Evolutionary conservation across 306 rosid genomes (phyloP), one percentile per base, ranked within the genome.

Genomic region (Parietaria judaica): DNA sequence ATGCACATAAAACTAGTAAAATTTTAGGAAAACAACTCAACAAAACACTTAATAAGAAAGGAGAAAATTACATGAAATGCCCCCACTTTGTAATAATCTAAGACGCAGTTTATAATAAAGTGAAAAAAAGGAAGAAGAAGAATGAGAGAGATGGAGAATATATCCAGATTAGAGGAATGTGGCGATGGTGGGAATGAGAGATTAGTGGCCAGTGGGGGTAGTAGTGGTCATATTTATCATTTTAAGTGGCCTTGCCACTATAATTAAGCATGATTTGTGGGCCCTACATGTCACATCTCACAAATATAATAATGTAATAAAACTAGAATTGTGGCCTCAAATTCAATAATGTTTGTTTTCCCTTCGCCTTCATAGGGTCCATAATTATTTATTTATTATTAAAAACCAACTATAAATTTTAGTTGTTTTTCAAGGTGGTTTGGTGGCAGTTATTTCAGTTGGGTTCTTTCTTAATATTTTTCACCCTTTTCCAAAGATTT

Each of bases 241-340:
- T n/a, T 61, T 60, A 49, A 62, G 66, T 62, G 66, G 66, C 55
- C 41, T 47, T 62, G 13, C 44, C 66, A 62, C 66, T 49, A 62
- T 3, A 23, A 23, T 23, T 23, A 10, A 14, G 55, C 66, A 62
- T 47, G 56, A 62, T 47, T 48, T 62, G 56, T 62, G 66, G 66
- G 66, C 31, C 66, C 55, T 46, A 7, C 2, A 48, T 62, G 66
- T 48, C 54, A 6, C 66, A 62, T 62, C 45, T 6, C 17, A 34
- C 54, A 62, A 62, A 62, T 9, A 55, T 23, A 55, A 6, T 37
- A 52, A 14, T 4, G 23, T 50, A 34, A 54, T 36, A 4, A 58
- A 38, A 43, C 16, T 38, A 38, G 44, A 16, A 6, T 12, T 16
- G 15, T 60, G 64, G 66, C 54, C 66, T n/a, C n/a, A n/a, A n/a